Conservation (phyloP, 306 rosid species). For the Lathyrus sativus region DNA sequence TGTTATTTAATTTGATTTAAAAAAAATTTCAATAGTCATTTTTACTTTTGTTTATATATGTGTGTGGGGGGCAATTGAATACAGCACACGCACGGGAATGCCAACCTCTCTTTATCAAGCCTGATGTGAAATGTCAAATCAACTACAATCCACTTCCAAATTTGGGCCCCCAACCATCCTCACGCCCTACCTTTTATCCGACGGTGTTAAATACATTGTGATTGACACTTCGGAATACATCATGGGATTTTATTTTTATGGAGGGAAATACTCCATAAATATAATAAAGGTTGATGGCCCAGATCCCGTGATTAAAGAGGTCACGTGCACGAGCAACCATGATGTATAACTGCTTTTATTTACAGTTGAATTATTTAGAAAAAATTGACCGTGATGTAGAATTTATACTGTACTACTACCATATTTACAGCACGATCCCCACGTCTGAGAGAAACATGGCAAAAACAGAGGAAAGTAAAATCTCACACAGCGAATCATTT, state of each 20-base stretch:
- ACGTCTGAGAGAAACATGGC: constrained; percentile 33
- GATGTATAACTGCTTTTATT: constrained; percentile 44
- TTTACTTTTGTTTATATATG: no score
- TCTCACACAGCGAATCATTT: constrained; percentile 12
- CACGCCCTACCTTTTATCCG: constrained; percentile 41
- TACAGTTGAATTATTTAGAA: constrained; percentile 37
- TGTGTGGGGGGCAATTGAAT: no score
- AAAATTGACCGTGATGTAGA: constrained; percentile 38
- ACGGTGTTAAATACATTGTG: constrained; percentile 50
- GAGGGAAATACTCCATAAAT: not conserved
- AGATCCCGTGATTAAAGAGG: constrained; percentile 70
- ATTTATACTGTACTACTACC: constrained; percentile 18
- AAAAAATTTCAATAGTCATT: no score
- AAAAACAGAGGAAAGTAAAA: not conserved
- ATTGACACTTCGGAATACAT: constrained; percentile 37
- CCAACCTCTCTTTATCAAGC: constrained; percentile 20
- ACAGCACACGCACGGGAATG: constrained; percentile 29
- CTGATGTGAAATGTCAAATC: constrained; percentile 60
- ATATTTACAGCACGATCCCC: constrained; percentile 39
- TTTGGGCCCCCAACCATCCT: constrained; percentile 45
- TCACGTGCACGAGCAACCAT: constrained; percentile 81
- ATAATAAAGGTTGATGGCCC: constrained; percentile 48
- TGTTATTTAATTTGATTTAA: no score
- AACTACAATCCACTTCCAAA: constrained; percentile 33
- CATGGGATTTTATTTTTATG: not conserved